phyloP scores from a whole-genome alignment of 352 stramenopile species.

The Blastocystis sp. region DNA sequence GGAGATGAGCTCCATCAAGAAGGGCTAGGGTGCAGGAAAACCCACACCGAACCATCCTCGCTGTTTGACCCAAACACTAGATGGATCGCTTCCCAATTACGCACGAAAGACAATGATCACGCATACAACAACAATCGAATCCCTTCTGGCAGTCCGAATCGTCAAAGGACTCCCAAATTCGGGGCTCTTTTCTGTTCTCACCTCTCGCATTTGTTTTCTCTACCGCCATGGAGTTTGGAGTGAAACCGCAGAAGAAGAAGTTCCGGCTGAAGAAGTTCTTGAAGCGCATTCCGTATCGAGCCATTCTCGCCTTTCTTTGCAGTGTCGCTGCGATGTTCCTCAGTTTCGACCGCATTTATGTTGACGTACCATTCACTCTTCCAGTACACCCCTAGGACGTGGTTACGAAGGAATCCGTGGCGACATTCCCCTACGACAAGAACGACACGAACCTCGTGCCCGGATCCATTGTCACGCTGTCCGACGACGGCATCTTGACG shows the following conservation, averaged over 20 bases:
- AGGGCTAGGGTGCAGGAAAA: no score
- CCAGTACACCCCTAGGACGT: background rate
- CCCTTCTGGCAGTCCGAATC: background rate
- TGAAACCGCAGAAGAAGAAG: background rate
- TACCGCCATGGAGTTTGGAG: background rate
- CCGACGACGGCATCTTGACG: slow-evolving; percentile 16
- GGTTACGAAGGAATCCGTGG: background rate
- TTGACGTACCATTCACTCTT: background rate
- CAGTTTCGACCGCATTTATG: background rate
- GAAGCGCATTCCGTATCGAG: background rate
- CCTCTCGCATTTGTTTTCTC: background rate
- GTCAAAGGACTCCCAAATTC: background rate
- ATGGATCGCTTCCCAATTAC: no score
- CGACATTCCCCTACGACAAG: background rate
- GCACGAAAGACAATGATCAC: no score
- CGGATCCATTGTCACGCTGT: slow-evolving; percentile 32
- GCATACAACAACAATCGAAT: no score
- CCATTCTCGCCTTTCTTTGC: background rate
- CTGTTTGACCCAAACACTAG: no score
- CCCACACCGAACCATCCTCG: no score
- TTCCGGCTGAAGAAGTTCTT: background rate
- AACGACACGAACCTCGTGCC: background rate
- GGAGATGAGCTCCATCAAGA: no score
- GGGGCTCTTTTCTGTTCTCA: background rate
- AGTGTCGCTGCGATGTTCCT: background rate